These are phyloP conservation scores for Vicia faba DNA, from an alignment of 306 rosid species.

Conservation along the genomic window DNA sequence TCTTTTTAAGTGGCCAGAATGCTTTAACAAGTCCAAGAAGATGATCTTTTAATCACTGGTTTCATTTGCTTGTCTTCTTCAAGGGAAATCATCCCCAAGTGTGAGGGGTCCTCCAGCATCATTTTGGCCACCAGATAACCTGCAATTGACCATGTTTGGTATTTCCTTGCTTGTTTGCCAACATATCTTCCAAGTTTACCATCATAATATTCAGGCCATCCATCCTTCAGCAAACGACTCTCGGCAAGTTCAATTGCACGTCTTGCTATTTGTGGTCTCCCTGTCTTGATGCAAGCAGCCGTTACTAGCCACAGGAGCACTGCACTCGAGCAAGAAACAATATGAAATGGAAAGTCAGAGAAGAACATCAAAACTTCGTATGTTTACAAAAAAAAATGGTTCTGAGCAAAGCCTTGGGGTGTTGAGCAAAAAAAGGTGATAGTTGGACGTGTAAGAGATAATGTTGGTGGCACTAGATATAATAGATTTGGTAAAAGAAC, in stretches of 20 bases:
- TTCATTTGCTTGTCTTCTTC: constrained; percentile 96
- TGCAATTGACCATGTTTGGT: constrained; percentile 94
- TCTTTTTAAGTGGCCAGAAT: constrained; percentile 28
- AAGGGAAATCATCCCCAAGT: constrained; percentile 86
- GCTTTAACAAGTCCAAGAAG: constrained; percentile 79
- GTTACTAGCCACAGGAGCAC: constrained; percentile 88
- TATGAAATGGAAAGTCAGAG: constrained; percentile 15
- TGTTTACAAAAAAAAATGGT: no score
- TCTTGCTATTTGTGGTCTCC: constrained; percentile 88
- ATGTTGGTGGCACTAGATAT: background rate
- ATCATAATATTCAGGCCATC: constrained; percentile 93
- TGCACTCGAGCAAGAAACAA: constrained; percentile 42
- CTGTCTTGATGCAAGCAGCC: constrained; percentile 90
- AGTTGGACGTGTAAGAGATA: background rate
- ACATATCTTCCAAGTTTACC: constrained; percentile 82
- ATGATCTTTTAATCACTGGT: constrained; percentile 75
- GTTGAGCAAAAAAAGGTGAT: no score
- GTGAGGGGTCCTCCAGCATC: constrained; percentile 94
- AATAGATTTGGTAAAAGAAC: no score
- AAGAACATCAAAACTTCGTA: no score
- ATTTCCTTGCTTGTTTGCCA: constrained; percentile 88
- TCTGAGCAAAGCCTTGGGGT: no score
- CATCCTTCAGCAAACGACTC: constrained; percentile 79
- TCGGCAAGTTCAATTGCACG: constrained; percentile 85
- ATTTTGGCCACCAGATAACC: constrained; percentile 92